Evolutionary conservation across 2,329 filamentous ascomycete genomes (phyloP).

Genomic region (Ophiostoma ips): DNA sequence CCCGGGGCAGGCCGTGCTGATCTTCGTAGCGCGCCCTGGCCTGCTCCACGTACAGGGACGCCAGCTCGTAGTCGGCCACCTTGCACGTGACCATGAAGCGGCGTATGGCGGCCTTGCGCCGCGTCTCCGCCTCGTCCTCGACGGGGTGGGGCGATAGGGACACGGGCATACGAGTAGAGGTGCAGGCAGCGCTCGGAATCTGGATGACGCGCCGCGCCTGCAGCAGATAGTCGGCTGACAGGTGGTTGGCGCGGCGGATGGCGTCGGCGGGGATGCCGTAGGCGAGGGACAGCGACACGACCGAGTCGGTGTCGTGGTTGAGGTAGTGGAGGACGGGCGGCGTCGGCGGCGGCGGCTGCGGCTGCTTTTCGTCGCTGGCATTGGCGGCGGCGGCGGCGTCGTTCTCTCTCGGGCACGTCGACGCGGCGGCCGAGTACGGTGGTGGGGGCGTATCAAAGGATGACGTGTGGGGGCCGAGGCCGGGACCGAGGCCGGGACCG

Average conservation of each 20-base stretch:
- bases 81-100: slow-evolving; percentile 72
- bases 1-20: not conserved
- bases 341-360: slow-evolving; percentile 19
- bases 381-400: not conserved
- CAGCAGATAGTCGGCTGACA: slow-evolving; percentile 55
- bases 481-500: not conserved
- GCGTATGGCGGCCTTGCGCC: slow-evolving; percentile 54
- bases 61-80: slow-evolving; percentile 62
- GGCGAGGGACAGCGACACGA: slow-evolving; percentile 53
- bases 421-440: slow-evolving; percentile 7
- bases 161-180: too few species aligned
- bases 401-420: not conserved
- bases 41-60: slow-evolving; percentile 55
- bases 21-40: not conserved
- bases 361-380: slow-evolving; percentile 14
- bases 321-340: slow-evolving; percentile 61
- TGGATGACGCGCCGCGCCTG: slow-evolving; percentile 53
- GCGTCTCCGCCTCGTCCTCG: slow-evolving; percentile 62
- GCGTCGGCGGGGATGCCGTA: slow-evolving; percentile 53
- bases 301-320: slow-evolving; percentile 51
- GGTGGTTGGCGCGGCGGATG: slow-evolving; percentile 52
- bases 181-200: slow-evolving; percentile 41
- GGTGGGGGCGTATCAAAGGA: too few species aligned
- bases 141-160: slow-evolving; percentile 51
- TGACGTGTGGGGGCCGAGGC: too few species aligned